phyloP scores from a whole-genome alignment of 169 alveolate species.

The Plasmodium blacklocki region DNA sequence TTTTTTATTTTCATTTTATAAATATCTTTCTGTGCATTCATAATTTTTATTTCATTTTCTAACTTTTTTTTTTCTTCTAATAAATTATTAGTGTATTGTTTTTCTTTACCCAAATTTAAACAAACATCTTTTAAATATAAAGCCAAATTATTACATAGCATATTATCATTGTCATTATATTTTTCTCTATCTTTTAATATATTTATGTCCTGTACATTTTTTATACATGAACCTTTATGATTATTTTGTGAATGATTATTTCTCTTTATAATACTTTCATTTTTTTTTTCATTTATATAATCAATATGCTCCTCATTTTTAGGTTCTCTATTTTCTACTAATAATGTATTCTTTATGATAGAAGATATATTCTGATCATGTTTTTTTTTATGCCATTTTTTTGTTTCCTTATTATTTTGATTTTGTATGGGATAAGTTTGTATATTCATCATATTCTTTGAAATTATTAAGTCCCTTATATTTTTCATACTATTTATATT shows the following conservation, averaged over 20 bases:
- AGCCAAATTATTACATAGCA: constrained; percentile 16
- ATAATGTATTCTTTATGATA: not conserved
- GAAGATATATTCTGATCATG: not conserved
- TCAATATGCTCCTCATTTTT: not conserved
- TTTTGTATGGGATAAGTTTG: constrained; percentile 28
- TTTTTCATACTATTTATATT: not conserved
- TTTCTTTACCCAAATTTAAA: constrained; percentile 39
- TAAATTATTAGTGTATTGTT: constrained; percentile 34
- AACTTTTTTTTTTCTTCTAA: constrained; percentile 26
- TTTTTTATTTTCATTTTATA: constrained; percentile 32
- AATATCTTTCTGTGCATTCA: constrained; percentile 18
- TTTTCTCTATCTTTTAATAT: constrained; percentile 6
- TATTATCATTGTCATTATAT: constrained; percentile 3
- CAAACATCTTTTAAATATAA: constrained; percentile 35
- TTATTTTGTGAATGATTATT: not conserved
- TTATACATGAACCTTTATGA: not conserved
- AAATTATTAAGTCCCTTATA: not conserved
- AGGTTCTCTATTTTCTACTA: not conserved
- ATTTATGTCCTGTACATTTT: not conserved
- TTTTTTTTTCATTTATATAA: not conserved
- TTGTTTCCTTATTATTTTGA: not conserved
- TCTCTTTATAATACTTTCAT: not conserved
- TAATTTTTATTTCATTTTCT: constrained; percentile 20
- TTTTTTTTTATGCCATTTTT: not conserved
- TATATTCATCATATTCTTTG: constrained; percentile 14